Evolutionary conservation across 805 yeast species (phyloP), one percentile per base, ranked within the genome.

Genomic region (Teunomyces aglyptinius): DNA sequence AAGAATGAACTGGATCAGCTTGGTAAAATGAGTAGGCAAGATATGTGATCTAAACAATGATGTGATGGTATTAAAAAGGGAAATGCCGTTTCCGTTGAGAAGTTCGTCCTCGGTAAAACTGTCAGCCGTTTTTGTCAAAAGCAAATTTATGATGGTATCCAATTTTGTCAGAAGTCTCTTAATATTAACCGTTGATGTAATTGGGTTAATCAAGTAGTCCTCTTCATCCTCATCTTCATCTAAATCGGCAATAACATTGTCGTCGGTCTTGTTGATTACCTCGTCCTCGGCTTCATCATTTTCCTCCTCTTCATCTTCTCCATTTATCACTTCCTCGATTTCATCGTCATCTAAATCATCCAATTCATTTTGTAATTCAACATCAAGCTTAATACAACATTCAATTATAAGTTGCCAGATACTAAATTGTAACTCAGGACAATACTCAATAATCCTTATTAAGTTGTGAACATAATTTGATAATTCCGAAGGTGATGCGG

Each of bases 11-110:
- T 92, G 99, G 18, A 89, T 83, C 34, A 90, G 84, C 58, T 88
- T 82, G 10, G 98, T 92, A 63, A 86, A 85, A 64, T 91, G 96
- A 1, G 99, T 94, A 19, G 97, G 95, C 50, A 92, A 71, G 33
- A 94, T 79, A 55, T 89, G 94, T 1, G 89, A 77, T 58, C 82
- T 83, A 75, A 92, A 92, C 20, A 88, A 71, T 1, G 91, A 80
- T 1, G 86, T 79, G 46, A 94, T 70, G 2, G 88, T 84, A 54
- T 84, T 85, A 69, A 84, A 92, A 12, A 88, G 68, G 11, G 75
- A 66, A 6, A 89, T 78, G 1, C 90, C 89, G 47, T 78, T 81
- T 11, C 87, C 90, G 19, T 76, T 68, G 45, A 76, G 76, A 26
- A 85, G 58, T 36, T 75, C 73, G 24, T 79, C 80, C 2, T 68